Evolutionary conservation across 2,329 filamentous ascomycete species (phyloP), one percentile per base, ranked within the genome.

Genomic region (Gyromitra esculenta): DNA sequence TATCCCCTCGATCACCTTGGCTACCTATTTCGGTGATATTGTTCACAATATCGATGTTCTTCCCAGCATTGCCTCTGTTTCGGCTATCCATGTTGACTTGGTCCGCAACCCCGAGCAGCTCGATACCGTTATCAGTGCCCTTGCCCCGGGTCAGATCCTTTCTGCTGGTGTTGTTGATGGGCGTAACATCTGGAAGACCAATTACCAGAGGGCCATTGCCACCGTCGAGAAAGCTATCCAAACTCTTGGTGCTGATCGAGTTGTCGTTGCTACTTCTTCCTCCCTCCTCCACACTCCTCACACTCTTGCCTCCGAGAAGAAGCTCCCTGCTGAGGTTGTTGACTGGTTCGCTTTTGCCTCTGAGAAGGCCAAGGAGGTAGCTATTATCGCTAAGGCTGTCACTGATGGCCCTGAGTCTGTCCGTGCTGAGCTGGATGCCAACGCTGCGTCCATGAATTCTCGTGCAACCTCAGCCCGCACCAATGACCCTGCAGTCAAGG

Each of bases 121-220:
- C 80, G 90, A 96, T 78, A 89, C 91, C 80, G 93, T 99, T 82
- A 85, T 93, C 81, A 88, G 87, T 83, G 91, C 94, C 82, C 90
- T 99, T 80, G 94, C 93, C 84, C 86, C 93, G 84, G 93, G 94
- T 85, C 96, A 97, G 84, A 86, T 94, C 81, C 91, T 99, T 81
- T 99, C 96, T 81, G 92, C 91, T 80, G 96, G 96, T 93, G 92
- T 99, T 82, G 96, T 99, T 81, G 94, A 99, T 82, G 96, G 96
- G 83, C 94, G 96, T 83, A 99, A 99, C 90, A 98, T 99, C 89
- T 99, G 96, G 96, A 99, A 99, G 92, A 97, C 94, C 87, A 97
- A 98, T 91, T 92, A 97, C 87, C 92, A 97, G 90, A 90, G 90
- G 82, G 94, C 96, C 83, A 96, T 99, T 80, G 94, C 96, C 88